A percentile compares a stretch with the other conserved stretches of the same genome.
Conservation (phyloP, 108 stramenopile genomes). For the Cyclotella distinguenda region DNA sequence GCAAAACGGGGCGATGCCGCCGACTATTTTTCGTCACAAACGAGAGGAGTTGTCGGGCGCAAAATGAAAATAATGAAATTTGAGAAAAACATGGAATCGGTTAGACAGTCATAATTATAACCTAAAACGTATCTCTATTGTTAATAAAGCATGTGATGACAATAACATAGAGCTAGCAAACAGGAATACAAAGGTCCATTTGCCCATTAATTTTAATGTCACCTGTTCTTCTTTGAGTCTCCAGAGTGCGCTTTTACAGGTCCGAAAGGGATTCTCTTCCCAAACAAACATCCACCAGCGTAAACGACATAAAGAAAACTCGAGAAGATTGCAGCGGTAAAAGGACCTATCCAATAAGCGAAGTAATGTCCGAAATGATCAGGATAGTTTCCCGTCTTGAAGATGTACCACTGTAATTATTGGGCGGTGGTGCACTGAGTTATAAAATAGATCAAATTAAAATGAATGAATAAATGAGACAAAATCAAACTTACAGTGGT, state of each 20-base stretch:
- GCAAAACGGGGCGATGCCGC: too few species aligned
- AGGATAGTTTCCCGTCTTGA: constrained; percentile 63
- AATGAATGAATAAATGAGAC: neutral
- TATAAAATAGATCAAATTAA: neutral
- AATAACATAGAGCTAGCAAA: too few species aligned
- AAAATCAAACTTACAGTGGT: constrained; percentile 34
- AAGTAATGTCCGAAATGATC: constrained; percentile 71
- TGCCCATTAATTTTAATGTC: constrained; percentile 4
- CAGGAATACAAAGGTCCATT: neutral
- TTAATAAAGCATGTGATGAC: too few species aligned
- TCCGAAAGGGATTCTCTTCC: constrained; percentile 66
- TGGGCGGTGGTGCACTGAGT: too few species aligned
- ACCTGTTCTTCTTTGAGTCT: constrained; percentile 55
- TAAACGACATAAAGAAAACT: constrained; percentile 68
- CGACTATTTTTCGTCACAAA: too few species aligned
- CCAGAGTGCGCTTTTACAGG: constrained; percentile 54
- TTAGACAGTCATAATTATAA: too few species aligned
- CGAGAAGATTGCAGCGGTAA: constrained; percentile 66
- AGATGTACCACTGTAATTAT: constrained; percentile 63
- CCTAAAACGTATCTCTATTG: too few species aligned
- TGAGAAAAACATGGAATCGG: too few species aligned
- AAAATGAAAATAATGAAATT: too few species aligned
- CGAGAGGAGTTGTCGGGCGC: too few species aligned
- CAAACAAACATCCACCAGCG: constrained; percentile 76
- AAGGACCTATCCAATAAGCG: constrained; percentile 83